Evolutionary conservation across 306 rosid genomes (phyloP).

Genomic region (Medicago arabica): DNA sequence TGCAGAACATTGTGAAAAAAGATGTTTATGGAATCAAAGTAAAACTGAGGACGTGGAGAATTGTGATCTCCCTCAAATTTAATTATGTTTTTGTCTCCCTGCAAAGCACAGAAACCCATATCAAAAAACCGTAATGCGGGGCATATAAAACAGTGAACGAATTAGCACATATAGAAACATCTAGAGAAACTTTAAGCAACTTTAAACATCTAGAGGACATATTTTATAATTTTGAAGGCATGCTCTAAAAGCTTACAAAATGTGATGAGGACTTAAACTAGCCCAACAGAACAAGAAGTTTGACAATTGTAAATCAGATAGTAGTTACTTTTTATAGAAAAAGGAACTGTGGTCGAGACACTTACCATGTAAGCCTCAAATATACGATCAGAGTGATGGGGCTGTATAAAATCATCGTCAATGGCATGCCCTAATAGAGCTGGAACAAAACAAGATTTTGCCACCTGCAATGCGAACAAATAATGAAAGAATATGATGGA

Average conservation of each 20-base stretch:
- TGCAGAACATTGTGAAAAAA: conserved; percentile 98
- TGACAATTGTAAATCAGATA: conserved; percentile 6
- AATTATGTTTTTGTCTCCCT: conserved; percentile 98
- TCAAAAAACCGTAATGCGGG: conserved; percentile 10
- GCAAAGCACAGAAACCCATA: conserved; percentile 45
- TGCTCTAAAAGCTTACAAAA: conserved; percentile 26
- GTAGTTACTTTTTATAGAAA: not conserved
- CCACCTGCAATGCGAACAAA: conserved; percentile 68
- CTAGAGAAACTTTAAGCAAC: conserved; percentile 17
- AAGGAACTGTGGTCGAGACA: conserved; percentile 28
- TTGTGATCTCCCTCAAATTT: conserved; percentile 99
- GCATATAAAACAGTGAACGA: conserved; percentile 17
- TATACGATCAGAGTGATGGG: conserved; percentile 93
- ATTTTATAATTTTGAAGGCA: conserved; percentile 28
- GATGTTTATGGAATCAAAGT: conserved; percentile 93
- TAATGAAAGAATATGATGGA: conserved; percentile 29
- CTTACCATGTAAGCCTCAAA: conserved; percentile 87
- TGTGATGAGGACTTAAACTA: conserved; percentile 9
- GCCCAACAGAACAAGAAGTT: conserved; percentile 22
- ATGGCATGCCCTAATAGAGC: conserved; percentile 89
- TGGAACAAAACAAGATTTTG: conserved; percentile 93
- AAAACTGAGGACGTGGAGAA: conserved; percentile 98
- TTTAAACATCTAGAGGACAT: conserved; percentile 24
- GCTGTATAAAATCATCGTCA: conserved; percentile 94
- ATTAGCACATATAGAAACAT: conserved; percentile 27